Evolutionary conservation across 2,329 filamentous ascomycete genomes (phyloP), one percentile per base, ranked within the genome.

Genomic region (Aspergillus pseudoviridinutans): DNA sequence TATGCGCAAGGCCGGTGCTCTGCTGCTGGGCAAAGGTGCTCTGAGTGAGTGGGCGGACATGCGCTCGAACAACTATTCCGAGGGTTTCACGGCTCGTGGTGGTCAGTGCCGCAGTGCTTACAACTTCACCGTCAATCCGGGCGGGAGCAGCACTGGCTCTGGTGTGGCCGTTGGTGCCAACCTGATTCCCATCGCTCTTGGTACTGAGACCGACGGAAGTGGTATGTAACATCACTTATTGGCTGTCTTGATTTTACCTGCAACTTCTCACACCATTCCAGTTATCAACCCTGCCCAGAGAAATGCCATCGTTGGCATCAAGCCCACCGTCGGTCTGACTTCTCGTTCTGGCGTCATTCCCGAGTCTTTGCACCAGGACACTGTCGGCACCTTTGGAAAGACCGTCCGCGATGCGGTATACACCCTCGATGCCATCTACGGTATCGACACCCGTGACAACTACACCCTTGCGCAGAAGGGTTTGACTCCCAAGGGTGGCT

Each of bases 11-110:
- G 85, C 86, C 1, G 88, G 88, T 12, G 89, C 86, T 2, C 74
- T 91, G 0, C 76, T 92, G 5, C 76, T 92, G 53, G 89, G 89
- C 42, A 89, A 92, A 70, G 84, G 88, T 1, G 84, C 83, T 1
- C 72, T 92, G 54, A 87, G 82, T 60, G 89, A 92, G 69, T 92
- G 88, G 88, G 88, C 89, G 0, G 84, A 86, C 58, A 89, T 90
- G 85, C 80, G 88, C 35, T 83, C 79, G 61, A 87, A 80, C 64
- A 81, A 84, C 65, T 88, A 89, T 60, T 87, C 84, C 0, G 86
- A 88, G 68, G 88, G 87, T 1, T 90, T 86, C 67, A 87, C 83
- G 41, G 81, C 76, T 3, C 78, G 86, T 6, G 86, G 86, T 24
- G 87, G 86, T 0, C 87, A 90, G 71, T 79, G 78, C 51, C 77